Conservation (phyloP, 345 rosid genomes). For the Gossypium australe region DNA sequence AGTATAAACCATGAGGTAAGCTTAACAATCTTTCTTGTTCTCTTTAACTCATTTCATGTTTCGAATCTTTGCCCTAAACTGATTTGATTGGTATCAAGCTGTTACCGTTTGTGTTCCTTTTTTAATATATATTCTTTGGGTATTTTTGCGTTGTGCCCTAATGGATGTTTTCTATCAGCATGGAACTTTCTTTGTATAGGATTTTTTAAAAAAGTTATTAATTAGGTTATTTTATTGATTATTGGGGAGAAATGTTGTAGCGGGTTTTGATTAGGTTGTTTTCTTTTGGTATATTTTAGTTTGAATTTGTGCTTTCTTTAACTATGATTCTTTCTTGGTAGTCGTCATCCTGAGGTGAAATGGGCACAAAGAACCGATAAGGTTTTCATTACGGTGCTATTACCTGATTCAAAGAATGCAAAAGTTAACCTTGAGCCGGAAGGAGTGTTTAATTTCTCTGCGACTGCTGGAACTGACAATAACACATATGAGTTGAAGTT, state of each 20-base stretch:
- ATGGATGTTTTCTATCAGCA: no score
- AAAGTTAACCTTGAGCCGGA: slow-evolving; percentile 76
- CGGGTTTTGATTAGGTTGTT: background rate
- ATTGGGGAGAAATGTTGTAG: background rate
- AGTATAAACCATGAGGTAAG: slow-evolving; percentile 4
- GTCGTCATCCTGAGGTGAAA: slow-evolving; percentile 84
- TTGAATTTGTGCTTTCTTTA: background rate
- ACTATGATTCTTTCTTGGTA: slow-evolving; percentile 13
- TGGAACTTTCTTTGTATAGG: background rate
- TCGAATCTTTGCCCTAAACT: background rate
- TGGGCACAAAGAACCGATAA: slow-evolving; percentile 83
- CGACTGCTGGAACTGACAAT: slow-evolving; percentile 61
- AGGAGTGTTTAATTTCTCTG: slow-evolving; percentile 68
- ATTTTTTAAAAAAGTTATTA: background rate
- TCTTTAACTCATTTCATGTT: background rate
- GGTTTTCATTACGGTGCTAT: slow-evolving; percentile 57
- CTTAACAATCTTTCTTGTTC: background rate
- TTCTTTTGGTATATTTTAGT: background rate
- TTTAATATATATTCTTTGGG: background rate
- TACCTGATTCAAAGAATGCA: slow-evolving; percentile 69
- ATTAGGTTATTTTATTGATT: background rate
- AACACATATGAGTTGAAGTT: slow-evolving; percentile 55
- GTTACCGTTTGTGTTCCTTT: background rate
- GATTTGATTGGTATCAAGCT: background rate
- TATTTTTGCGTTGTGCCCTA: no score